Base-by-base conservation (phyloP, 257 asterid species). In the Fraxinus excelsior region DNA sequence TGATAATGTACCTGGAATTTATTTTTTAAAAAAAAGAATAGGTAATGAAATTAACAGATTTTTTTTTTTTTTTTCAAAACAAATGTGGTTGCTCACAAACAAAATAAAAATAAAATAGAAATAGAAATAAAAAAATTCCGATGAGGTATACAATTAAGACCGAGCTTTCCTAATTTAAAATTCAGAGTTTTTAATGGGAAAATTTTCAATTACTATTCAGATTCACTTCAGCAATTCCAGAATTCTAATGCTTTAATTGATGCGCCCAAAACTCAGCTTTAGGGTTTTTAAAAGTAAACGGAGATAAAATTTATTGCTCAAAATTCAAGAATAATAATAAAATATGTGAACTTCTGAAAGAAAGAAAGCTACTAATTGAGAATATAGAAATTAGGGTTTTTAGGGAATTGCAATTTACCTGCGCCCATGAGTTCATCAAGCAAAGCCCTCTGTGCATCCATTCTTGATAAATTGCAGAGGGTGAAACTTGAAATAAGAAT, bases 401-500 rank as follows among this genome's bases (percentile, higher is more conserved):
- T 31, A 74, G 29, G 51, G 69, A 35, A 78, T 51, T 6, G 64
- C 51, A 23, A 67, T 80, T 70, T 79, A 92, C 97, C 96, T 79
- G 95, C 85, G 84, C 97, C 97, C 95, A 92, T 91, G 86, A 92
- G 97, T 86, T 92, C 97, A 81, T 92, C 97, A n/a, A 92, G 96
- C 86, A 92, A 81, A 81, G 97, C 95, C 85, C 97, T 89, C 83
- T 92, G 96, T 77, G 97, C 97, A 80, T 92, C 96, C 97, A 92
- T 92, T 79, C 66, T 74, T 76, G 71, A 71, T 23, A 38, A 73
- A 42, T 68, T 77, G 70, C 60, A 74, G 53, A 40, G 21, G 46
- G 53, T 34, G 67, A 69, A 72, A 34, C 83, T 13, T 31, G 35
- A 76, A 76, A 46, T 58, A 34, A 13, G 13, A 4, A 29, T 2